Base-by-base conservation (phyloP, 208 protist genomes). In the Crithidia fasciculata region DNA sequence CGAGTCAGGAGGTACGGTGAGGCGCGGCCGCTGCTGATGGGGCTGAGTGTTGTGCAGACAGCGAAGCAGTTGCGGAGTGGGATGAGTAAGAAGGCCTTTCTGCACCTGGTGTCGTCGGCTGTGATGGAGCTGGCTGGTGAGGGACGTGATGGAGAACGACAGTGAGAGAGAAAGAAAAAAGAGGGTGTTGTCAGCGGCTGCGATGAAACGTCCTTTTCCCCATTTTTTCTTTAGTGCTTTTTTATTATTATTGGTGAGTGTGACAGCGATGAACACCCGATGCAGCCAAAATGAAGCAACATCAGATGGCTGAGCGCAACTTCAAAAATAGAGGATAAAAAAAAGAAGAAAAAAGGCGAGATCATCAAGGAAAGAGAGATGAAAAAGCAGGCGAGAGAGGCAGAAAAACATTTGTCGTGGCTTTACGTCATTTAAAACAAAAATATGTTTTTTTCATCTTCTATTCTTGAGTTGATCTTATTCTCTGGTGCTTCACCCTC, bases 11-110 rank as follows among this genome's bases (percentile, higher is more conserved):
- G 77, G 36, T 66, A 69, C 57, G 88, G 89, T 1, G 88, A 91
- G 59, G 16, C 57, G 52, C 76, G 88, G 41, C 69, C 84, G 16
- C 64, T 96, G 36, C 62, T 94, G 37, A 72, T 96, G 82, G 87
- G 86, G 47, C 58, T 94, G n/a, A 91, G 86, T 39, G 68, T 94
- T 0, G 74, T 75, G 47, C 74, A 91, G 43, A 82, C 81, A 13
- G 83, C 84, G 13, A 85, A 83, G 64, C 36, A 72, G 50, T 79
- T 93, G 55, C n/a, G 16, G 36, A 78, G 62, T 44, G 60, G n/a
- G 15, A 69, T 69, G 5, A 62, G 45, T 7, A 78, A 74, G 72
- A 87, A 77, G 57, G 56, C 18, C 0, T 92, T 95, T 79, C 52
- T 95, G 37, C 65, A 62, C 5, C 58, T 61, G 19, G 56, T 88